These are phyloP conservation scores for Trichophyton equinum DNA, from an alignment of 2,329 filamentous ascomycete genomes.

Conservation along the genomic window DNA sequence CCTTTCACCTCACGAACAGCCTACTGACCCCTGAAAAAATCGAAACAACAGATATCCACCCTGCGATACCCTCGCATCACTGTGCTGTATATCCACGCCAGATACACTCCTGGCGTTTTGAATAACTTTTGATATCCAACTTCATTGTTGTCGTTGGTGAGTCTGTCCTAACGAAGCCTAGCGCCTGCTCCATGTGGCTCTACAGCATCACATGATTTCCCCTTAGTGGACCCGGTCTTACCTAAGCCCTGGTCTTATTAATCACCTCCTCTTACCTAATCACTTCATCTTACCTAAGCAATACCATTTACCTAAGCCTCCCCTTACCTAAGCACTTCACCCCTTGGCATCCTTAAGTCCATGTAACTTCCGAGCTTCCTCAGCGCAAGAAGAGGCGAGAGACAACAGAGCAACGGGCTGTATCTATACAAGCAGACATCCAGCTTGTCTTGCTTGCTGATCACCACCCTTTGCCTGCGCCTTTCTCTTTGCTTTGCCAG, in stretches of 20 bases:
- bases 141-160: not conserved
- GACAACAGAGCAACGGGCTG: not conserved
- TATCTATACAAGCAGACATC: not conserved
- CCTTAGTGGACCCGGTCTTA: too few relatives aligned
- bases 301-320: not conserved
- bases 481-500: not conserved
- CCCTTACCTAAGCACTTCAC: not conserved
- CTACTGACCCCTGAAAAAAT: too few relatives aligned
- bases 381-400: not conserved
- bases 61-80: not conserved
- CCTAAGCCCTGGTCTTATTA: too few relatives aligned
- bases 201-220: not conserved
- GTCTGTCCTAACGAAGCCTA: not conserved
- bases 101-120: not conserved
- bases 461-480: not conserved
- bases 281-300: not conserved
- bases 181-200: not conserved
- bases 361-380: not conserved
- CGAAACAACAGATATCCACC: not conserved
- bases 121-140: not conserved
- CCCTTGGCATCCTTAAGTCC: not conserved
- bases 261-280: not conserved
- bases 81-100: not conserved
- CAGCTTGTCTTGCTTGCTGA: not conserved
- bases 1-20: not conserved